A percentile compares a stretch with the other conserved stretches of the same genome.
Conservation (phyloP, 1,284 basidiomycete species). For the Sanghuangporus weigelae region DNA sequence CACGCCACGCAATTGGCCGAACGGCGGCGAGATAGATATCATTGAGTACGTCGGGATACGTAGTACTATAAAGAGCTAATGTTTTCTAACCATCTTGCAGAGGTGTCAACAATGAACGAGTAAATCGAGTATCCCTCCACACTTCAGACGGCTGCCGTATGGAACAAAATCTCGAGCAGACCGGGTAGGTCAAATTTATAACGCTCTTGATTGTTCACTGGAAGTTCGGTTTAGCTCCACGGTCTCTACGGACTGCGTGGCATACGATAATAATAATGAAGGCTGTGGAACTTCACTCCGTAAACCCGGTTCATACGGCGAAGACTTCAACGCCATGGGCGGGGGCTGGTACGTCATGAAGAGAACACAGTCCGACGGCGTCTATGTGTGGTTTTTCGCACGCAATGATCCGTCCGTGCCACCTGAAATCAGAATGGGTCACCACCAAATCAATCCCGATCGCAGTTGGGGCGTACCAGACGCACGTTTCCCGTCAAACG, state of each 20-base stretch:
- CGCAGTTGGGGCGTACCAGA: conserved; percentile 25
- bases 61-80: neutral
- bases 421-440: conserved; percentile 23
- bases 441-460: conserved; percentile 21
- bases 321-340: conserved; percentile 26
- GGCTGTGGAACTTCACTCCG: conserved; percentile 34
- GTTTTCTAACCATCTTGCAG: neutral
- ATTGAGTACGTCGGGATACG: conserved; percentile 3
- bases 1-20: conserved; percentile 24
- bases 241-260: conserved; percentile 29
- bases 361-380: conserved; percentile 22
- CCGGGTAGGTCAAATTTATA: conserved; percentile 21
- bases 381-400: conserved; percentile 29
- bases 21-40: conserved; percentile 24
- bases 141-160: conserved; percentile 26
- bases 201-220: neutral
- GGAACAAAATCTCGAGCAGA: conserved; percentile 17
- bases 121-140: conserved; percentile 29
- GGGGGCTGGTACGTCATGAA: conserved; percentile 28
- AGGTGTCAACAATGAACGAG: conserved; percentile 19
- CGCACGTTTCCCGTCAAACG: conserved; percentile 26
- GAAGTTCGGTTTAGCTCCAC: neutral
- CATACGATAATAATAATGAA: conserved; percentile 29
- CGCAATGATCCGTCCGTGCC: conserved; percentile 24
- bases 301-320: conserved; percentile 25